These are phyloP conservation scores for Candida montana DNA, from an alignment of 805 yeast species.

Conservation along the genomic window DNA sequence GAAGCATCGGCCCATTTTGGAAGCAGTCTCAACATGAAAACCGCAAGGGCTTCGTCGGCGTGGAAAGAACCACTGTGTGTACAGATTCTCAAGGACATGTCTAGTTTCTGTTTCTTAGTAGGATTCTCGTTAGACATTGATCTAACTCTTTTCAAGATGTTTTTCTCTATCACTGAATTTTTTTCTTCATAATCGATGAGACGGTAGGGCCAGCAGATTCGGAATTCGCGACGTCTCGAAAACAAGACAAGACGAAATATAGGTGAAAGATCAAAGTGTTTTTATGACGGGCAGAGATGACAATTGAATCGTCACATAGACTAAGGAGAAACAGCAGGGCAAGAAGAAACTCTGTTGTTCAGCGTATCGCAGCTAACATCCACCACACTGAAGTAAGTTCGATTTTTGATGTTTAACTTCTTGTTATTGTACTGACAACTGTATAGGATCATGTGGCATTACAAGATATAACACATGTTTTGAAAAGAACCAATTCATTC, in stretches of 20 bases:
- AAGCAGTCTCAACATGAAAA: slow-evolving; percentile 69
- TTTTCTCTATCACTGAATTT: background rate
- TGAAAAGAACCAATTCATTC: slow-evolving; percentile 17
- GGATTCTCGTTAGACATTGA: background rate
- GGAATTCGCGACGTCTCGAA: no score
- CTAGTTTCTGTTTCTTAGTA: slow-evolving; percentile 26
- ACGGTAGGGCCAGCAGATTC: background rate
- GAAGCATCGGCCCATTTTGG: slow-evolving; percentile 64
- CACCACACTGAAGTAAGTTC: slow-evolving; percentile 33
- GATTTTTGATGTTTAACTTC: background rate
- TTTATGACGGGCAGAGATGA: slow-evolving; percentile 11
- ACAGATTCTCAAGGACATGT: slow-evolving; percentile 55
- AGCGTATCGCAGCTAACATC: slow-evolving; percentile 50
- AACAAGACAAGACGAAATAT: no score
- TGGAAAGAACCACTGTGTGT: slow-evolving; percentile 94
- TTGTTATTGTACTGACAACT: background rate
- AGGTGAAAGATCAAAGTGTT: no score
- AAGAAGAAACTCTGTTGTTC: slow-evolving; percentile 59
- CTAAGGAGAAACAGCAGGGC: slow-evolving; percentile 28
- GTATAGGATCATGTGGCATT: slow-evolving; percentile 7
- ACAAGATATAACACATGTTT: background rate
- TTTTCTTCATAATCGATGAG: background rate
- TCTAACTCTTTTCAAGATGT: background rate
- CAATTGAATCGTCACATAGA: slow-evolving; percentile 10
- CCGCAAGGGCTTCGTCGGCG: slow-evolving; percentile 95